Percentiles rank a stretch among this genome's conserved stretches.
Evolutionary conservation across 306 rosid genomes (phyloP).

Genomic region (Malus domestica): ASM211411v1 NC_041795.1:12387501-12388000

Average conservation of each 20-base stretch:
- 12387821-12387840: background rate
- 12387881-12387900: too few relatives aligned
- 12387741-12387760: conserved; percentile 18
- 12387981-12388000: conserved; percentile 79
- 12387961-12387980: background rate
- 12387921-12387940: conserved; percentile 49
- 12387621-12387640: background rate
- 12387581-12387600: background rate
- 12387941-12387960: conserved; percentile 46
- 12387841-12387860: conserved; percentile 8
- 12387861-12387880: conserved; percentile 32
- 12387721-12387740: conserved; percentile 15
- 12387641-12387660: background rate
- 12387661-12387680: background rate
- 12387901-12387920: too few relatives aligned
- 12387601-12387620: background rate
- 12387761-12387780: conserved; percentile 8
- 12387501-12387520: background rate
- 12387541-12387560: background rate
- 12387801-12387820: background rate
- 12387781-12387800: background rate
- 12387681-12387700: background rate
- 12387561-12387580: background rate
- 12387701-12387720: background rate
- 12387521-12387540: background rate